These are phyloP conservation scores for Phymatotrichopsis omnivora DNA, from an alignment of 2,329 filamentous ascomycete genomes.

Conservation along the genomic window DNA sequence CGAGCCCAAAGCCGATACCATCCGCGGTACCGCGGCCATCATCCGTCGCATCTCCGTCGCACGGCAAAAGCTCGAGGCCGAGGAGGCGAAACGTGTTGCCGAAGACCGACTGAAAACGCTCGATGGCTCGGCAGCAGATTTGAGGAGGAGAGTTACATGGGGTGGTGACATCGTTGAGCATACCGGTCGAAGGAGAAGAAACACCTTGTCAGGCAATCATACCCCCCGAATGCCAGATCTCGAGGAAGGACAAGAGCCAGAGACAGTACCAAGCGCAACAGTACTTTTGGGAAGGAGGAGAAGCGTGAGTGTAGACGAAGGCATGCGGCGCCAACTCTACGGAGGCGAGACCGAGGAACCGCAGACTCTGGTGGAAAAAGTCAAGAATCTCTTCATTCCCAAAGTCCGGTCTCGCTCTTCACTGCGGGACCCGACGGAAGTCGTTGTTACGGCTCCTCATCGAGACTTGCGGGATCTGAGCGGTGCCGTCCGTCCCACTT, in stretches of 20 bases:
- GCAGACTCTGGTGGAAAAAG: conserved; percentile 23
- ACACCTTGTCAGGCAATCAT: conserved; percentile 40
- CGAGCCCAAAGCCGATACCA: conserved; percentile 91
- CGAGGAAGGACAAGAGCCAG: conserved; percentile 48
- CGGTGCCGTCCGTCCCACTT: conserved; percentile 36
- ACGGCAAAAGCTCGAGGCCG: conserved; percentile 65
- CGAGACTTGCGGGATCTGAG: conserved; percentile 46
- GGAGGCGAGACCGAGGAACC: conserved; percentile 35
- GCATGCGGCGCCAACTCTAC: conserved; percentile 24
- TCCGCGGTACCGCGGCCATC: conserved; percentile 81
- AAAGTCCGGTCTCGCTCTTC: conserved; percentile 34
- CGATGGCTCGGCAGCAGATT: too few relatives aligned
- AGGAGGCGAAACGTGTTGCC: conserved; percentile 67
- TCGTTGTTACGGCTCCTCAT: conserved; percentile 53
- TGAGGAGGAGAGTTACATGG: conserved; percentile 53
- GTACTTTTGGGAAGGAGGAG: conserved; percentile 42
- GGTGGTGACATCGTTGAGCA: conserved; percentile 12
- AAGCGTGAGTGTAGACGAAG: conserved; percentile 29
- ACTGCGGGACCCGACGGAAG: conserved; percentile 37
- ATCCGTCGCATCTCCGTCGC: conserved; percentile 69
- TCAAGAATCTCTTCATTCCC: conserved; percentile 35
- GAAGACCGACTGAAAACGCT: conserved; percentile 62
- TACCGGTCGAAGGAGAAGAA: conserved; percentile 37
- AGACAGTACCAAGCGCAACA: conserved; percentile 37
- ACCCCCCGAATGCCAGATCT: conserved; percentile 68